Base-by-base conservation (phyloP, 2,329 filamentous ascomycete species). In the Beauveria varroae region DNA sequence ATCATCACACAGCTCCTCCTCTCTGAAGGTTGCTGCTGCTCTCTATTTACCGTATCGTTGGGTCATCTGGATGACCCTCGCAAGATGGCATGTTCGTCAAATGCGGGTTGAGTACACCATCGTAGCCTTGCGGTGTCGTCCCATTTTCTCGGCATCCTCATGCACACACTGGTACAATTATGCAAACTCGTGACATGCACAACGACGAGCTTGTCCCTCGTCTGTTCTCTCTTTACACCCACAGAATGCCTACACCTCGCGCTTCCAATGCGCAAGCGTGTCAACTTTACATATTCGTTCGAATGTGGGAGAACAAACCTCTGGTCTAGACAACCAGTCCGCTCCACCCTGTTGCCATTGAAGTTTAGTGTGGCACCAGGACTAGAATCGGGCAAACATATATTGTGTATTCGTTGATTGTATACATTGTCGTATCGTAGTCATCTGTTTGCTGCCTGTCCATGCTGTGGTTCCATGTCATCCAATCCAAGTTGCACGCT, bases 301-400 rank as follows among this genome's bases (percentile, higher is more conserved):
- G 81, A 82, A 72, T 30, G 82, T 85, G 83, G 83, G 80, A 86
- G 81, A 85, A 78, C 68, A 80, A 85, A 70, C 75, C 74, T 73
- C 79, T 73, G 83, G 83, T 81, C 83, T 85, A 85, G 83, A 86
- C 83, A 86, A 81, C 83, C 83, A 71, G 82, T 84, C 82, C 80
- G 76, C 79, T 86, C 83, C 83, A 86, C 83, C 83, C 83, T 83
- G 82, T 75, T 80, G 77, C 75, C 78, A 82, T 80, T 76, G 78
- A 81, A 63, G 66, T 62, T 67, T 57, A 74, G 78, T 85, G 80
- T 81, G 81, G 74, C 75, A 78, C 77, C 79, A 78, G 83, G 83
- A 86, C 83, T 86, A 86, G 79, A 79, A 79, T 77, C 78, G 81
- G 82, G 82, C 81, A 81, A 70, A 86, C 81, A 85, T 79, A 61